These are phyloP conservation scores for Exophiala viscosa DNA, from an alignment of 2,329 filamentous ascomycete species.

Conservation along the genomic window DNA sequence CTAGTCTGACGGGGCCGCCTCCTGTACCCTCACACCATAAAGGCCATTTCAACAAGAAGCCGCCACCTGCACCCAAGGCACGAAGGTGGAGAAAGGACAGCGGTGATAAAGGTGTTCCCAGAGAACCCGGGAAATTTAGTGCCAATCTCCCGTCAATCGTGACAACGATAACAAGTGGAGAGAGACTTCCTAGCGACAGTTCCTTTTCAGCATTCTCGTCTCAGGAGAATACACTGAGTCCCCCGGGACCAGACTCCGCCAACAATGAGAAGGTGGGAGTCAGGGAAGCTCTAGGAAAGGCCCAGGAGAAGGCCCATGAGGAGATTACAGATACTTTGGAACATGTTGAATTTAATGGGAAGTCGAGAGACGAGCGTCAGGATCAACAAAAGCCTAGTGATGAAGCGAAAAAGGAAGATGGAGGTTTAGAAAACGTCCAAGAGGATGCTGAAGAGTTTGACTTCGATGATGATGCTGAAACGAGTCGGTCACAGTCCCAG, in stretches of 20 bases:
- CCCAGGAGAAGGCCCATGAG: slow-evolving; percentile 24
- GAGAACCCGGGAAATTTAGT: slow-evolving; percentile 27
- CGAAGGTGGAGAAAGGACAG: slow-evolving; percentile 39
- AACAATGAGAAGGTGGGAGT: slow-evolving; percentile 19
- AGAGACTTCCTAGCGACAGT: slow-evolving; percentile 9
- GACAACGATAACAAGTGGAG: slow-evolving; percentile 18
- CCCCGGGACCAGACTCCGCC: slow-evolving; percentile 7
- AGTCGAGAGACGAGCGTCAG: neutral
- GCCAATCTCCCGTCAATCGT: slow-evolving; percentile 25
- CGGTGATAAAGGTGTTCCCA: slow-evolving; percentile 24
- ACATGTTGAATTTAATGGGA: slow-evolving; percentile 12
- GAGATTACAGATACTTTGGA: slow-evolving; percentile 26
- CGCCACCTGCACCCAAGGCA: slow-evolving; percentile 36
- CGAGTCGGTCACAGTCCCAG: slow-evolving; percentile 8
- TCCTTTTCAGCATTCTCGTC: slow-evolving; percentile 25
- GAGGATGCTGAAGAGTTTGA: neutral
- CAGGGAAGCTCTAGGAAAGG: slow-evolving; percentile 24
- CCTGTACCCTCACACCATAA: slow-evolving; percentile 17
- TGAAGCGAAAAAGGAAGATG: neutral
- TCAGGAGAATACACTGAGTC: slow-evolving; percentile 18
- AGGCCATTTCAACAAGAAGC: slow-evolving; percentile 23
- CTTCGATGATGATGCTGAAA: neutral
- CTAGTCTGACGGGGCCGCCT: slow-evolving; percentile 3
- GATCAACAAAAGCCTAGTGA: neutral
- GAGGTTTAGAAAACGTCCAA: neutral